Evolutionary conservation across 495 filamentous ascomycete genomes (phyloP), one percentile per base, ranked within the genome.

Genomic region (Neurospora hispaniola): DNA sequence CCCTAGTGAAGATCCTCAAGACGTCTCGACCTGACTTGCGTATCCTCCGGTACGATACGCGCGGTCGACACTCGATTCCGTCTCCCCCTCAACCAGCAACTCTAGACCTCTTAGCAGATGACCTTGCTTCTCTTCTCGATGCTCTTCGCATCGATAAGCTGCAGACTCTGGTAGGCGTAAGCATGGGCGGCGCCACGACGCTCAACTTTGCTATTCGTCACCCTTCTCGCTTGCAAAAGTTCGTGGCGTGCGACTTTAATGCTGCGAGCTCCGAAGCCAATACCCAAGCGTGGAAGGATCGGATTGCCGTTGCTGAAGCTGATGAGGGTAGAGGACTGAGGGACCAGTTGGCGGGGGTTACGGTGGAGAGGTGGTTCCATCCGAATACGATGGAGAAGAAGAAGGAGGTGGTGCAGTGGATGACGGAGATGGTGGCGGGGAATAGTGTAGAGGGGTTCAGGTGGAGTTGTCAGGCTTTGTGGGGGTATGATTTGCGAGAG

Each of bases 171-270:
- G 84, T 94, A 70, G 93, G 93, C 42, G 92, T 96, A 23, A 89
- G 86, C 42, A 89, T 94, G 80, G 93, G 93, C 74, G 93, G 92
- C 59, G 90, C 90, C 14, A 94, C 92, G 5, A 85, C 89, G 1
- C 84, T 96, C 62, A 90, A 91, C 75, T 88, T 89, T 70, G 89
- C 91, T 2, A 85, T 94, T 31, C 86, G 85, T 35, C 86, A 93
- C 76, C 91, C 91, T 0, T 73, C 81, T 0, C 82, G 86, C 43
- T 77, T 94, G 5, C 82, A 72, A 18, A 82, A 82, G 8, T 91
- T 94, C 80, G 83, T 94, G 43, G 85, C 90, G 11, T 94, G 92
- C 82, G 93, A 94, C 80, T 94, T 92, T 76, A 93, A 92, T 79
- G 86, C 87, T 7, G 85, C 88, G 9, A 86, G 87, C 0, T 89